Base-by-base conservation (phyloP, 2,329 filamentous ascomycete species). In the Trichoderma koningii region DNA sequence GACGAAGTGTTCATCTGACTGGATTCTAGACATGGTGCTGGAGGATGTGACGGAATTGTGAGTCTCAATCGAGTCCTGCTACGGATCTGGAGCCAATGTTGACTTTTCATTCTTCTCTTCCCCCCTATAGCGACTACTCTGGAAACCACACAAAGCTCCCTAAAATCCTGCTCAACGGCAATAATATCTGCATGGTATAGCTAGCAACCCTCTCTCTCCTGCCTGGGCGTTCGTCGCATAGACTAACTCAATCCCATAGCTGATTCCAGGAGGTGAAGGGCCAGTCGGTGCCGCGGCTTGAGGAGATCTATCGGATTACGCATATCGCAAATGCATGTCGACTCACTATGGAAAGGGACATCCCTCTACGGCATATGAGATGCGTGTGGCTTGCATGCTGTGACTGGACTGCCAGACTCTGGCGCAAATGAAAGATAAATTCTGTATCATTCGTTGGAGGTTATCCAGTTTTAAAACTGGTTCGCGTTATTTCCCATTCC, bases 111-210 rank as follows among this genome's bases (percentile, higher is more conserved):
- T 28, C n/a, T 53, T 26, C 17, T 55, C 17, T 41, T 10, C 10
- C n/a, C 7, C n/a, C 28, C 26, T 47, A 5, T 60, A 98, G 94
- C 76, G 95, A 99, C 79, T 96, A 96, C 79, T 89, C 89, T 5
- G 94, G 94, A 67, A 87, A 90, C 72, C 89, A 94, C 78, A 91
- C 88, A 52, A 96, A 96, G 77, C 86, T 99, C 47, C 86, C 93
- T 59, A 98, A 98, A 83, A 97, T 99, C 67, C 80, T 99, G 48
- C 82, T 99, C 45, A 99, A 99, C 74, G 95, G 95, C 65, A 99
- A 99, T 81, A 98, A 98, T 74, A 92, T 99, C 69, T 98, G 94
- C 90, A 99, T 99, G 95, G 95, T 97, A 85, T 64, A 83, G 71
- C 17, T 45, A 5, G 45, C n/a, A 19, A n/a, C 14, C 1, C 34